Evolutionary conservation across 768 basidiomycete species (phyloP).

Genomic region (Boletus reticuloceps): DNA sequence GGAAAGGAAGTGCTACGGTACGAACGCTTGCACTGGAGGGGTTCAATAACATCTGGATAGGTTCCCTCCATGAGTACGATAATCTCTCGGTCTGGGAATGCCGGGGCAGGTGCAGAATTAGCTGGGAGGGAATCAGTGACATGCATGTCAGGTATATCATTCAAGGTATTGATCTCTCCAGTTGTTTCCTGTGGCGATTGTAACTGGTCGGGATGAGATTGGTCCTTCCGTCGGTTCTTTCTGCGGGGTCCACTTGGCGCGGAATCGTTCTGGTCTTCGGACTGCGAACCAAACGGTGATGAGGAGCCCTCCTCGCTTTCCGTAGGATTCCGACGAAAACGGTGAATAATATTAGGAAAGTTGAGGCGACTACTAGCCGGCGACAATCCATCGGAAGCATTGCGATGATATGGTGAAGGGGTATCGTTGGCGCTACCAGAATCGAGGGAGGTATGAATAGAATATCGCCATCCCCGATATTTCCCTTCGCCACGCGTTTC

Average conservation of each 20-base stretch:
- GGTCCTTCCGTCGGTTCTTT: slow-evolving; percentile 15
- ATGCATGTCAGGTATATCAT: slow-evolving; percentile 5
- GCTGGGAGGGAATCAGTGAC: background rate
- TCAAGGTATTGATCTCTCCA: slow-evolving; percentile 8
- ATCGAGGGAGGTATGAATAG: slow-evolving; percentile 28
- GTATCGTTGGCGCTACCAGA: slow-evolving; percentile 35
- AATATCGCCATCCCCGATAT: slow-evolving; percentile 25
- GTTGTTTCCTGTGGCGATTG: slow-evolving; percentile 13
- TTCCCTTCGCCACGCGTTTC: slow-evolving; percentile 42
- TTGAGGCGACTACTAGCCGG: slow-evolving; percentile 44
- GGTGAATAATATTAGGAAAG: slow-evolving; percentile 37
- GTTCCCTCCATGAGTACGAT: background rate
- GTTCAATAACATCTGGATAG: background rate
- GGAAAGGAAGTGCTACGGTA: slow-evolving; percentile 39
- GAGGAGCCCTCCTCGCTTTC: slow-evolving; percentile 50
- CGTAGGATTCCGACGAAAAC: slow-evolving; percentile 31
- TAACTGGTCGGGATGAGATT: slow-evolving; percentile 26
- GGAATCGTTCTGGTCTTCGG: slow-evolving; percentile 37
- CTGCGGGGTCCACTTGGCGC: slow-evolving; percentile 15
- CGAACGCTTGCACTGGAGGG: slow-evolving; percentile 3
- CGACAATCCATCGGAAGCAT: slow-evolving; percentile 35
- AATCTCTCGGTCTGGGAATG: slow-evolving; percentile 4
- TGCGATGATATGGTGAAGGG: slow-evolving; percentile 30
- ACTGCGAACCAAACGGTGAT: slow-evolving; percentile 45
- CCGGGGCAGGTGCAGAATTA: background rate